Evolutionary conservation across 164 flowering plant species (phyloP).

Genomic region (Taxillus chinensis): DNA sequence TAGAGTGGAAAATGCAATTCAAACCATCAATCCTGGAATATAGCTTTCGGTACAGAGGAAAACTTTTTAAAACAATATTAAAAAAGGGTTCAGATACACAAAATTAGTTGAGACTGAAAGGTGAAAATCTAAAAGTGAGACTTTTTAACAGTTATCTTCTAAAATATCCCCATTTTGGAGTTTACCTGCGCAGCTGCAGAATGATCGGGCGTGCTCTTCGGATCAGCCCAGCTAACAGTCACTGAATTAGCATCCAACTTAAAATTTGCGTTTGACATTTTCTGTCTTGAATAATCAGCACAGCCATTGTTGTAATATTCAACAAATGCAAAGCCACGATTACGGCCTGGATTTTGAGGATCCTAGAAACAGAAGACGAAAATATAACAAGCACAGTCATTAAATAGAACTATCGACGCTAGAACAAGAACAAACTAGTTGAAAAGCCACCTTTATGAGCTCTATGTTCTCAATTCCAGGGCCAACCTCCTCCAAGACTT

Average conservation of each 20-base stretch:
- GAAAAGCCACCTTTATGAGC: constrained; percentile 64
- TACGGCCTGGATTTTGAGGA: constrained; percentile 71
- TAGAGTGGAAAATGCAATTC: no score
- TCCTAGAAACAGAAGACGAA: constrained; percentile 43
- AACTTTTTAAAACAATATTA: no score
- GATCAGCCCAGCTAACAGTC: constrained; percentile 94
- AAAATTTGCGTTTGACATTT: constrained; percentile 60
- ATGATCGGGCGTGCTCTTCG: constrained; percentile 67
- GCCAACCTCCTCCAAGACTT: constrained; percentile 63
- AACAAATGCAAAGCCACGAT: constrained; percentile 94
- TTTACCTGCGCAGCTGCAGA: constrained; percentile 82
- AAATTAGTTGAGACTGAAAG: no score
- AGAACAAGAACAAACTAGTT: constrained; percentile 1
- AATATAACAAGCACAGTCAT: not conserved
- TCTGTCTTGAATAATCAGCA: constrained; percentile 93
- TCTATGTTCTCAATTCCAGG: constrained; percentile 89
- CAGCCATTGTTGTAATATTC: constrained; percentile 95
- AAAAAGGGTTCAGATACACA: no score
- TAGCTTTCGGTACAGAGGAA: no score
- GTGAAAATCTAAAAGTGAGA: no score
- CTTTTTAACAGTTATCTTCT: no score
- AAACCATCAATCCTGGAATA: no score
- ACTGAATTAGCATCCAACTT: constrained; percentile 83
- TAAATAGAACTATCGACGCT: not conserved
- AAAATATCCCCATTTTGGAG: not conserved